Evolutionary conservation across 2,329 filamentous ascomycete species (phyloP).

Genomic region (Scortechinia acanthostroma): DNA sequence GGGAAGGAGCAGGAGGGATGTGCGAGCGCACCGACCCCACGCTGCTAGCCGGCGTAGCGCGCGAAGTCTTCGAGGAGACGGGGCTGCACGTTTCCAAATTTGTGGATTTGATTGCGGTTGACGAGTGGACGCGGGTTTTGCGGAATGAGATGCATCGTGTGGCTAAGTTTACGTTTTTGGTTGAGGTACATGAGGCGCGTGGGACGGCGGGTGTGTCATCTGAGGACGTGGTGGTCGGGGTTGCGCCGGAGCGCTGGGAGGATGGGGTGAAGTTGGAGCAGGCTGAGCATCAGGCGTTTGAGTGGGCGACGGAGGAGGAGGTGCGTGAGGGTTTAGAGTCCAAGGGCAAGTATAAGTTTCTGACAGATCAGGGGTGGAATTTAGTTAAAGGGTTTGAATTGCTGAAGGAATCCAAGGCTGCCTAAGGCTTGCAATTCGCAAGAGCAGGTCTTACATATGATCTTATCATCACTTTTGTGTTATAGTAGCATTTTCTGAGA

Average conservation of each 20-base stretch:
- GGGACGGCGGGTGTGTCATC: background rate
- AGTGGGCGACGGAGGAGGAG: constrained; percentile 1
- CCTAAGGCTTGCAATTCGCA: too few species aligned
- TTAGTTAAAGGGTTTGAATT: background rate
- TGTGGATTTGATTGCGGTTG: background rate
- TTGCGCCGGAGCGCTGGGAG: background rate
- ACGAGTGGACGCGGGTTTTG: background rate
- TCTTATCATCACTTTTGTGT: too few species aligned
- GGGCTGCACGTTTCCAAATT: background rate
- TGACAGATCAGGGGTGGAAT: background rate
- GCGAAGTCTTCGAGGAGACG: background rate
- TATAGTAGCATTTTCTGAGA: too few species aligned
- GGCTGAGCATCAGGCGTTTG: background rate
- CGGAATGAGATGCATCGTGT: background rate
- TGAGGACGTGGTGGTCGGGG: background rate
- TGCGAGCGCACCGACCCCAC: background rate
- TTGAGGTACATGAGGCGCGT: background rate
- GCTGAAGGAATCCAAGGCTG: too few species aligned
- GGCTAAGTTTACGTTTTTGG: background rate
- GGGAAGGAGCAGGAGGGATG: background rate
- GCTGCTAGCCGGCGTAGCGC: background rate
- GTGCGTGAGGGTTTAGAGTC: background rate
- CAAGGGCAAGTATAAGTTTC: background rate
- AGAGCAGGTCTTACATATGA: too few species aligned
- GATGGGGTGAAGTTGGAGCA: background rate